phyloP scores from a whole-genome alignment of 352 stramenopile genomes.

The Phytophthora melonis region DNA sequence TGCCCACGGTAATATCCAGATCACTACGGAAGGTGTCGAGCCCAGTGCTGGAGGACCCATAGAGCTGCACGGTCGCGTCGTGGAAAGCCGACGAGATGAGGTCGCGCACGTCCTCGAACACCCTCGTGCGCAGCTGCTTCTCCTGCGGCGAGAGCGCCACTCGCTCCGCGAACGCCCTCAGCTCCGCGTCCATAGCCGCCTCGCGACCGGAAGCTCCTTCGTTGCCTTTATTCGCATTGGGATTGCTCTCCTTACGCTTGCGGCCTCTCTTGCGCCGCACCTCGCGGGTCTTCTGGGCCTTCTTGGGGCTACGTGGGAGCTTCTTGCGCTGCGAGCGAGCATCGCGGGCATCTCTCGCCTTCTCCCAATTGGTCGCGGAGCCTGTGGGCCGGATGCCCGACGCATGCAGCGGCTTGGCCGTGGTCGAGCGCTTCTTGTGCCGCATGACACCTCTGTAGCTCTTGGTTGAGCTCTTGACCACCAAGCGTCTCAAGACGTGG shows the following conservation, averaged over 20 bases:
- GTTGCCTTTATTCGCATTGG: constrained; percentile 5
- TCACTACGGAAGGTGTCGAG: constrained; percentile 83
- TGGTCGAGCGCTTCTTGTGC: constrained; percentile 15
- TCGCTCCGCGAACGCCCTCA: constrained; percentile 53
- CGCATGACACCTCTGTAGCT: constrained; percentile 15
- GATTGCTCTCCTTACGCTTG: neutral
- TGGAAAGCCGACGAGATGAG: constrained; percentile 56
- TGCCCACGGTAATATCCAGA: constrained; percentile 76
- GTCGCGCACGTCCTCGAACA: constrained; percentile 58
- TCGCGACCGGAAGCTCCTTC: neutral
- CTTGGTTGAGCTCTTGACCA: neutral
- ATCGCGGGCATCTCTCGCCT: constrained; percentile 8
- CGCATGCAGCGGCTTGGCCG: constrained; percentile 23
- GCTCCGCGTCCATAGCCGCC: constrained; percentile 51
- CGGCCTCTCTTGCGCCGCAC: constrained; percentile 9
- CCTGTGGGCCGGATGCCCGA: constrained; percentile 7
- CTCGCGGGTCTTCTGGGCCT: constrained; percentile 19
- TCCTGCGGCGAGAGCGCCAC: constrained; percentile 60
- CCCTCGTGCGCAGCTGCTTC: constrained; percentile 39
- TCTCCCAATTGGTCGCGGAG: constrained; percentile 37
- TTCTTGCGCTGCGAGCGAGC: constrained; percentile 18
- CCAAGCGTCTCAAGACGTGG: neutral
- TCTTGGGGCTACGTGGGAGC: constrained; percentile 26
- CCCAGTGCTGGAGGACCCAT: constrained; percentile 75
- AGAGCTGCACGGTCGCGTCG: constrained; percentile 60